These are phyloP conservation scores for Ascochyta fabae DNA, from an alignment of 2,329 filamentous ascomycete genomes.

Conservation along the genomic window DNA sequence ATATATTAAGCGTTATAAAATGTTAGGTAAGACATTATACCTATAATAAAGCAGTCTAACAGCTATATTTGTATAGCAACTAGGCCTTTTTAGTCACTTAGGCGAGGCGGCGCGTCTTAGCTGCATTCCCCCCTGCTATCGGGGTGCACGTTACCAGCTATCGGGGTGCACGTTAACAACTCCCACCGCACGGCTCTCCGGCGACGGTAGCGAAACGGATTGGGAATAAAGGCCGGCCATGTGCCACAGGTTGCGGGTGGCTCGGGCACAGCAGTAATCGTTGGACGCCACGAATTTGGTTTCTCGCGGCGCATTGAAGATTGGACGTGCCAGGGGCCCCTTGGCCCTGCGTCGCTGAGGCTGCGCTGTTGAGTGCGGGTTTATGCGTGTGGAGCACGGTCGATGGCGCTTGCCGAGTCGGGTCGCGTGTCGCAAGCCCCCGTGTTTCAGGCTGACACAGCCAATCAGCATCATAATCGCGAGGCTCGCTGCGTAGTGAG, in stretches of 20 bases:
- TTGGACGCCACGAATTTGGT: constrained; percentile 21
- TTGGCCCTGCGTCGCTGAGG: constrained; percentile 12
- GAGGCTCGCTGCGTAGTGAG: constrained; percentile 8
- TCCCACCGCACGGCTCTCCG: too few species aligned
- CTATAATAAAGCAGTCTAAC: too few species aligned
- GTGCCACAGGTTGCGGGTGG: constrained; percentile 19
- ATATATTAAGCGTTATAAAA: too few species aligned
- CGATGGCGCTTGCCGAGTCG: constrained; percentile 19
- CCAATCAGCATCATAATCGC: constrained; percentile 24
- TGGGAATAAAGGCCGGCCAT: constrained; percentile 9
- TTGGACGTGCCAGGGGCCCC: constrained; percentile 19
- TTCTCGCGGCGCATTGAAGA: constrained; percentile 22
- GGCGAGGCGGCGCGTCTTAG: too few species aligned
- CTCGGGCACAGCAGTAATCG: constrained; percentile 18
- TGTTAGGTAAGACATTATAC: too few species aligned
- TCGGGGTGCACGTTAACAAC: too few species aligned
- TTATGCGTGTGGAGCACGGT: constrained; percentile 27
- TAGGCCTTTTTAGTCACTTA: too few species aligned
- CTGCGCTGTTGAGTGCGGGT: constrained; percentile 16
- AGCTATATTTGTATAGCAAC: too few species aligned
- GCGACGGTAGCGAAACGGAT: constrained; percentile 11
- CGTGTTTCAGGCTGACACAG: constrained; percentile 24
- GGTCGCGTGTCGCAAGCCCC: constrained; percentile 15
- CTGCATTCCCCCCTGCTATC: too few species aligned
- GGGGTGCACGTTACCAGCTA: too few species aligned